Base-by-base conservation (phyloP, 2,329 filamentous ascomycete genomes). In the Thermomyces lanuginosus region DNA sequence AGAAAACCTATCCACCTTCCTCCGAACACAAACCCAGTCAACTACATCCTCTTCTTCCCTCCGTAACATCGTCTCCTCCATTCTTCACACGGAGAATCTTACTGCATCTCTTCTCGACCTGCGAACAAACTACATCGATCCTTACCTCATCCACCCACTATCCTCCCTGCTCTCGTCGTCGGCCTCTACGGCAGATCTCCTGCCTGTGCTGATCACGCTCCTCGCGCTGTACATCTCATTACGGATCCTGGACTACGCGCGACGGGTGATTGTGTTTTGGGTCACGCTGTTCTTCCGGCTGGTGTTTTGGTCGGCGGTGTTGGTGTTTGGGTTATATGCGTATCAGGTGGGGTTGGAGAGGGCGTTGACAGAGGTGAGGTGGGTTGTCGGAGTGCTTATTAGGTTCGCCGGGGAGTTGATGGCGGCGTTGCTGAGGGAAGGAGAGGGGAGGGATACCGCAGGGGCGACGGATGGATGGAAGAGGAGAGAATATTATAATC, bases 261-360 rank as follows among this genome's bases (percentile, higher is more conserved):
- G 73, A 34, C 68, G 80, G 33, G 56, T 81, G 11, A 61, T 92
- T 31, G 58, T 82, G 44, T 91, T 74, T 58, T 82, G 81, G 71
- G 68, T 82, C 27, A 60, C 66, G n/a, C 45, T 92, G 29, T 61
- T 63, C 7, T 49, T 80, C 36, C 56, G 66, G 13, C 38, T 82
- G 21, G 48, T 67, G 2, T 70, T 82, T 36, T 89, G 72, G 70
- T 65, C 64, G 1, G 48, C 57, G 2, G 38, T 84, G 2, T 54
- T 63, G 4, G 59, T 62, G 0, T 21, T 72, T 0, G 60, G 61
- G 0, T 56, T 72, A 10, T 61, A 64, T 33, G 59, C 76, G 3
- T 76, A 65, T 34, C 38, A 31, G 11, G 41, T 46, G 7, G 55
- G 55, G 0, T 28, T 41, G 26, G 49, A 49, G 26, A 44, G 41